Evolutionary conservation across 2,329 filamentous ascomycete genomes (phyloP).

Genomic region (Coleophoma eucalyptorum): DNA sequence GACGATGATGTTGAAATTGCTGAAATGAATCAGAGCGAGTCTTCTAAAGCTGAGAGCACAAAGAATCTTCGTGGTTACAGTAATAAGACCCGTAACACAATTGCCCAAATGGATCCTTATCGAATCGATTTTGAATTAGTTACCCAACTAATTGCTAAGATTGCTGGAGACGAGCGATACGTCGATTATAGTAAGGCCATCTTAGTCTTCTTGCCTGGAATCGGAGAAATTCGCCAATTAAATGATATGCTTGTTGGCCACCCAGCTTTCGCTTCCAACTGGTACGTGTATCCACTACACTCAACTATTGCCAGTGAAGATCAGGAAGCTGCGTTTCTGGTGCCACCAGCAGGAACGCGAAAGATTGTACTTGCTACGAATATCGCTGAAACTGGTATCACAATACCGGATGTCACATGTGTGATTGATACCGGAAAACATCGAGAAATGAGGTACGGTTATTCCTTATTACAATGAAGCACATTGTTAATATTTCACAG

Average conservation of each 20-base stretch:
- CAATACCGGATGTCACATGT: slow-evolving; percentile 95
- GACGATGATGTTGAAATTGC: slow-evolving; percentile 47
- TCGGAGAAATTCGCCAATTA: slow-evolving; percentile 84
- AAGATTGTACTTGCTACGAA: slow-evolving; percentile 98
- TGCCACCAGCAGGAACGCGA: slow-evolving; percentile 75
- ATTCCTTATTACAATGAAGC: no score
- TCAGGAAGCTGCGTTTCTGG: slow-evolving; percentile 85
- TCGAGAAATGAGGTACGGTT: slow-evolving; percentile 73
- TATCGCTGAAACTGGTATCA: slow-evolving; percentile 97
- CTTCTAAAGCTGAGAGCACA: slow-evolving; percentile 47
- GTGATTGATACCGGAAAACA: slow-evolving; percentile 97
- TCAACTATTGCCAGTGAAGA: slow-evolving; percentile 95
- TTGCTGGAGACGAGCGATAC: slow-evolving; percentile 67
- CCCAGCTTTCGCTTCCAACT: slow-evolving; percentile 68
- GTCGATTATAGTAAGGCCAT: slow-evolving; percentile 80
- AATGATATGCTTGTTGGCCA: slow-evolving; percentile 83
- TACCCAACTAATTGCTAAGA: slow-evolving; percentile 70
- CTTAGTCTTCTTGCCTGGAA: slow-evolving; percentile 90
- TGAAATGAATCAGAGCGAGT: slow-evolving; percentile 43
- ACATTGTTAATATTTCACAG: slow-evolving; percentile 5
- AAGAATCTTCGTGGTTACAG: slow-evolving; percentile 72
- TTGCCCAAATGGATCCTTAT: slow-evolving; percentile 83
- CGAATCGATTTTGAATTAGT: slow-evolving; percentile 87
- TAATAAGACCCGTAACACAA: slow-evolving; percentile 66
- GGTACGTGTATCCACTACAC: slow-evolving; percentile 87